Base-by-base conservation (phyloP, 345 rosid genomes). In the Acer campestre region DNA sequence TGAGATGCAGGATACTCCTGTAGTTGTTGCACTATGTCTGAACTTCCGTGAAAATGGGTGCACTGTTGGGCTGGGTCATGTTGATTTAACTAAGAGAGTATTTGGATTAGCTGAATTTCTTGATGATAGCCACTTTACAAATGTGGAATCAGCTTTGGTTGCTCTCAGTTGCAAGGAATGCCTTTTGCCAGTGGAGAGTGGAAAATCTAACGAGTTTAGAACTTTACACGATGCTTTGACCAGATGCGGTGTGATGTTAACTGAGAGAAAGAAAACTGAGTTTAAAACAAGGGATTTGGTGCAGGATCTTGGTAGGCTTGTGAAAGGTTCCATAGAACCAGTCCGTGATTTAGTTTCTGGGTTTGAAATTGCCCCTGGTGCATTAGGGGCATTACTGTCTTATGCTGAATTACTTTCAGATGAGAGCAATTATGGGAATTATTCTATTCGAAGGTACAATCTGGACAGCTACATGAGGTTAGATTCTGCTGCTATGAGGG, bases 151-250 rank as follows among this genome's bases (percentile, higher is more conserved):
- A 40, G 90, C 93, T 80, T 85, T 96, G 81, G 91, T 96, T 80
- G 93, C 98, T 82, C 86, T 96, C 73, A 97, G 98, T 67, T 92
- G 98, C 76, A 96, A 96, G 83, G 99, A 96, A 79, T 96, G 99
- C 84, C 88, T 96, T 81, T 85, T 94, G 82, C 99, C 99, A 4
- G 31, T 76, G 64, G 98, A 96, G 80, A 81, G 84, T 68, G 88
- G 87, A 23, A 94, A 86, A 84, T 75, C 91, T 23, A 84, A 44
- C 77, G 94, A 91, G 70, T 83, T 61, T 77, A 88, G 87, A 85
- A 74, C 88, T 67, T 71, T 96, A 80, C 76, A 35, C 79, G 97
- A 90, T 89, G 89, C 91, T 59, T 78, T 96, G 76, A 79, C 84
- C 67, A 90, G 89, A 88, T 96, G 95, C 46, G 85, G 86, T 6